A percentile compares a stretch with the other conserved stretches of the same genome.
phyloP scores from a whole-genome alignment of 371 early-diverging fungal species.

The Mucor piriformis region DNA sequence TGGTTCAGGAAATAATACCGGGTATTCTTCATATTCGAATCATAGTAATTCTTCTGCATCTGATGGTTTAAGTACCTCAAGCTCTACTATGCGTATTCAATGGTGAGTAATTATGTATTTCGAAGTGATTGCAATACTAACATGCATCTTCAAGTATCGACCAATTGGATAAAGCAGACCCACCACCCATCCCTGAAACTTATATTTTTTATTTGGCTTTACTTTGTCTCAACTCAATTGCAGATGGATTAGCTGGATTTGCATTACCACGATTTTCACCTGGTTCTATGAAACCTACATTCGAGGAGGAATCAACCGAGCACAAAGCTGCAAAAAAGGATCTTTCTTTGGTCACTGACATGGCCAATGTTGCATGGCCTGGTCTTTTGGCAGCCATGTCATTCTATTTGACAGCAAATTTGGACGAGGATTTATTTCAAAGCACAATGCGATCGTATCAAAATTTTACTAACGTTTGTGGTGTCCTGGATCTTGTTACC shows the following conservation, averaged over 20 bases:
- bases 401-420: conserved; percentile 71
- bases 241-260: conserved; percentile 72
- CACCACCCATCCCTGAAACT: conserved; percentile 85
- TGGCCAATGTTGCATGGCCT: conserved; percentile 85
- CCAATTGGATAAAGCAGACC: conserved; percentile 91
- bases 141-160: conserved; percentile 63
- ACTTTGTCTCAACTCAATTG: conserved; percentile 67
- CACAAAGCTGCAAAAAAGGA: conserved; percentile 51
- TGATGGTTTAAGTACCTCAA: conserved; percentile 47
- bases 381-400: conserved; percentile 82
- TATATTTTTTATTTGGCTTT: conserved; percentile 84
- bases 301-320: conserved; percentile 4
- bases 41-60: conserved; percentile 4
- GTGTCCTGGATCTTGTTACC: conserved; percentile 76
- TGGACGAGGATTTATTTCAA: conserved; percentile 88
- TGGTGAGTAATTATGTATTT: conserved; percentile 52
- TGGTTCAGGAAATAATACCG: conserved; percentile 6
- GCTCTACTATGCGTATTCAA: conserved; percentile 73
- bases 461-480: conserved; percentile 81
- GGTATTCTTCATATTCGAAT: conserved; percentile 3
- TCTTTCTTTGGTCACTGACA: conserved; percentile 69
- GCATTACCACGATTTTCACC: conserved; percentile 67
- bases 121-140: background rate
- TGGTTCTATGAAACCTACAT: conserved; percentile 11
- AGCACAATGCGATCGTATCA: conserved; percentile 72